phyloP scores from a whole-genome alignment of 306 rosid species.

The Vicia villosa region DNA sequence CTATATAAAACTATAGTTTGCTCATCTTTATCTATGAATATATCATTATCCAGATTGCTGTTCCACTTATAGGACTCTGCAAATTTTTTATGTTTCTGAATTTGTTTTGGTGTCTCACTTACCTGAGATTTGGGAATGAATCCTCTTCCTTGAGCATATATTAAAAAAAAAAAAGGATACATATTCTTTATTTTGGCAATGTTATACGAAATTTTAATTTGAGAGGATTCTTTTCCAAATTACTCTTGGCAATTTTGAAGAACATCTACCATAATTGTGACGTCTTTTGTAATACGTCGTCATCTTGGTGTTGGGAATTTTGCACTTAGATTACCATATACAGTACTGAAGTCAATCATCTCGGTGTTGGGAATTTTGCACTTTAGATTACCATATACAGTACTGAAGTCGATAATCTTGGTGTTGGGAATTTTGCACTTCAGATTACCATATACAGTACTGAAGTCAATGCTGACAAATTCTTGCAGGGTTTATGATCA shows the following conservation, averaged over 20 bases:
- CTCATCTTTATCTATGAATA: slow-evolving; percentile 19
- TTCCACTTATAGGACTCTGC: neutral
- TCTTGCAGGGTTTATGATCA: slow-evolving; percentile 93
- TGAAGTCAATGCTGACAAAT: slow-evolving; percentile 12
- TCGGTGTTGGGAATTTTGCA: slow-evolving; percentile 21
- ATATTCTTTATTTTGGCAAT: neutral
- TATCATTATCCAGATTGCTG: slow-evolving; percentile 5
- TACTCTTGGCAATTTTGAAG: slow-evolving; percentile 14
- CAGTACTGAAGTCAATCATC: neutral
- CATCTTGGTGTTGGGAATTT: slow-evolving; percentile 18
- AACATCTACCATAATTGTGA: neutral
- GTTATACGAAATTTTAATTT: neutral
- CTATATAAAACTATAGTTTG: slow-evolving; percentile 10
- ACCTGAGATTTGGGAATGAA: neutral
- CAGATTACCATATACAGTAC: neutral
- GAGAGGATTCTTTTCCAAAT: neutral
- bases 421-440: slow-evolving; percentile 16
- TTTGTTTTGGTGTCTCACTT: neutral
- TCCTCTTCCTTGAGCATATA: neutral
- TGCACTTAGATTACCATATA: neutral
- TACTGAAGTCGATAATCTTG: too few species aligned
- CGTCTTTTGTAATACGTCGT: neutral
- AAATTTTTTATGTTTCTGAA: neutral
- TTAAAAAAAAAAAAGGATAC: neutral
- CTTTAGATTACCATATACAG: neutral